Base-by-base conservation (phyloP, 805 yeast species). In the Cyberlindnera euphorbiiphila region DNA sequence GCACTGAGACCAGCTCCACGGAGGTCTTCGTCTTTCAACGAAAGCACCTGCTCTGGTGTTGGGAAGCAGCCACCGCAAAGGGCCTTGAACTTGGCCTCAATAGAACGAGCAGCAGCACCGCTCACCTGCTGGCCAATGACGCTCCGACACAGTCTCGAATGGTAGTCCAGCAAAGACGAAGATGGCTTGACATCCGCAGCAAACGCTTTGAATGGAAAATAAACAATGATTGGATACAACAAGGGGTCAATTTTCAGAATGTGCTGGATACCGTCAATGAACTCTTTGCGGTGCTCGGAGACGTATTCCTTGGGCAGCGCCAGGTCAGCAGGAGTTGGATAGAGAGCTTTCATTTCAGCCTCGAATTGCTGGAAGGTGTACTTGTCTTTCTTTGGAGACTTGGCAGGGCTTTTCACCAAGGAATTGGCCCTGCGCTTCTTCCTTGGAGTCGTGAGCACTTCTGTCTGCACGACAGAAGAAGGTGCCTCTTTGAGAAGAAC, bases 21-120 rank as follows among this genome's bases (percentile, higher is more conserved):
- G 33, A 89, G 60, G 5, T 63, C 62, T 12, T 79, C 82, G 4
- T 60, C 54, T 3, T 66, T 51, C 11, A 64, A 56, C 0, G 54
- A 54, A 5, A 69, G 46, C 2, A 83, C 66, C 24, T 62, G 61
- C 21, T 59, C 52, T 0, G 91, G 81, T 0, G 72, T 60, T 0
- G 51, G 53, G 24, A 45, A 57, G 12, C 50, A 62, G 20, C 49
- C 62, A 11, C 50, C 62, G 43, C 63, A 72, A 12, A 60, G 42
- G 14, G 55, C 51, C 14, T 53, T 52, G 38, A 85, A 71, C 46
- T 73, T 71, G 9, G 44, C 42, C 39, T 71, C 68, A 21, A 88
- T 84, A 1, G 88, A 70, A 9, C 52, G 57, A 0, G 96, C 96
- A 1, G 96, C 94, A 1, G 75, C 71, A 1, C 95, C 95, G 46